Conservation (phyloP, 345 rosid genomes). For the Clausena lansium region DNA sequence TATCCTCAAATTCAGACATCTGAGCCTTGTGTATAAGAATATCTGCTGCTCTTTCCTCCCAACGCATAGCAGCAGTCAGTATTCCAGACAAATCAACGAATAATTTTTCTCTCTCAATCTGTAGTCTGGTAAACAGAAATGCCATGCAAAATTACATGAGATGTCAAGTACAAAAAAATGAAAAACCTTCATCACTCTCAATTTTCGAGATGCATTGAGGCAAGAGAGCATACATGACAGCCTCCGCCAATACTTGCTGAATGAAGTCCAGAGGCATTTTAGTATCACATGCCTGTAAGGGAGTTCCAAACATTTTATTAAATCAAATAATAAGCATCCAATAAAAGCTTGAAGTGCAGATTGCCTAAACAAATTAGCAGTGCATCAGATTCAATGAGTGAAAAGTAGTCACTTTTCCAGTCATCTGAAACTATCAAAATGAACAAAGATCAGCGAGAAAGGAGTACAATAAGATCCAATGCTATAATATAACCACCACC, state of each 20-base stretch:
- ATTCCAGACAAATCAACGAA: conserved; percentile 50
- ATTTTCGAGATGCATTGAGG: conserved; percentile 11
- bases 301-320: neutral
- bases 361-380: neutral
- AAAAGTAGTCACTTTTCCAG: neutral
- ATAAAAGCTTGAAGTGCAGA: neutral
- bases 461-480: conserved; percentile 3
- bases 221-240: conserved; percentile 49
- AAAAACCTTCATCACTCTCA: neutral
- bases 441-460: neutral
- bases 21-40: conserved; percentile 51
- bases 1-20: conserved; percentile 69
- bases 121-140: conserved; percentile 51
- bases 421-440: neutral
- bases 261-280: conserved; percentile 55
- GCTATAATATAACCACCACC: neutral
- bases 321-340: neutral
- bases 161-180: neutral
- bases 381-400: neutral
- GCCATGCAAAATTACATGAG: neutral
- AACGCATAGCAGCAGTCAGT: conserved; percentile 51
- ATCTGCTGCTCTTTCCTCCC: conserved; percentile 72
- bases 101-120: conserved; percentile 57
- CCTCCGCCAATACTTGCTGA: conserved; percentile 60
- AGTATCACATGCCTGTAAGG: conserved; percentile 52